Percentiles rank a stretch among this genome's conserved stretches.
Evolutionary conservation across 495 filamentous ascomycete genomes (phyloP).

Genomic region (Neurospora sp.): DNA sequence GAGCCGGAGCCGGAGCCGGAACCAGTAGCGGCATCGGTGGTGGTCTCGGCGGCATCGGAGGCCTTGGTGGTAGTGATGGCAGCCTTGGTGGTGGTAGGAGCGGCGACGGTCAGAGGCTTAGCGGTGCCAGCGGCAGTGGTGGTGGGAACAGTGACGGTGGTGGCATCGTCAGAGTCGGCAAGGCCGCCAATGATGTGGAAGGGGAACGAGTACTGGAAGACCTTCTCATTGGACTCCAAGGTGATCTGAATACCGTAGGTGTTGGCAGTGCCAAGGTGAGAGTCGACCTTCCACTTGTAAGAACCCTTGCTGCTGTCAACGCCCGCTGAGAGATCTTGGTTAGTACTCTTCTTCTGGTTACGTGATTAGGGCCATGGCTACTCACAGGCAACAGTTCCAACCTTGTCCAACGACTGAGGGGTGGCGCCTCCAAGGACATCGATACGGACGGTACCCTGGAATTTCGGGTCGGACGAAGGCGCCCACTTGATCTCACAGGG

Average conservation of each 20-base stretch:
- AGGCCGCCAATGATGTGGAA: conserved; percentile 31
- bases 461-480: conserved; percentile 9
- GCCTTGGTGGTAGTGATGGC: background rate
- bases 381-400: conserved; percentile 31
- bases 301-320: conserved; percentile 19
- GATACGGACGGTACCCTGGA: conserved; percentile 27
- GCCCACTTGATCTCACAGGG: conserved; percentile 25
- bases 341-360: background rate
- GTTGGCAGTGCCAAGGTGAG: conserved; percentile 23
- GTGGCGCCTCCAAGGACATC: conserved; percentile 28
- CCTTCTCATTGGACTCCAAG: conserved; percentile 19
- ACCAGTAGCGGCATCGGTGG: background rate
- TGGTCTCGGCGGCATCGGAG: background rate
- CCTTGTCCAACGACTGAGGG: conserved; percentile 14
- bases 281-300: conserved; percentile 30
- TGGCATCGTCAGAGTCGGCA: background rate
- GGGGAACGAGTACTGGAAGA: conserved; percentile 42
- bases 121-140: background rate
- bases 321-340: conserved; percentile 9
- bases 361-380: background rate
- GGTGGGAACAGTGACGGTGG: background rate
- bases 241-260: conserved; percentile 37
- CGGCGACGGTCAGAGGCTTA: background rate
- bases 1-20: conserved; percentile 2
- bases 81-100: background rate